Evolutionary conservation across 306 rosid species (phyloP), one percentile per base, ranked within the genome.

Genomic region (Cicer chorassanicum): DNA sequence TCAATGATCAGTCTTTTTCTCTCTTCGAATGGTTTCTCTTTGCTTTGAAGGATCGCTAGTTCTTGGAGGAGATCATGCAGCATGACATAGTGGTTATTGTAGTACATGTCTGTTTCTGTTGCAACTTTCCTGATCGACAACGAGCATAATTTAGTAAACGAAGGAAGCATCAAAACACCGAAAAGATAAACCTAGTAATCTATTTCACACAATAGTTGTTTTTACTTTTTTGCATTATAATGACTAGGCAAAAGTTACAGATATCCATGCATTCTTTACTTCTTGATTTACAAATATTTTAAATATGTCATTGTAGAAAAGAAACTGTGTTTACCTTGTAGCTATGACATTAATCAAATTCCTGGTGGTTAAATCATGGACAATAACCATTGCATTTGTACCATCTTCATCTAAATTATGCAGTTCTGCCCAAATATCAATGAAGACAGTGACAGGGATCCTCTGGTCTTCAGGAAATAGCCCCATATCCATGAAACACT

Each of bases 31-130:
- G 86, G 73, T 4, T 67, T 68, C 68, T 21, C 34, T 46, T 24
- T 65, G 73, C 79, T 65, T 70, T 67, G 78, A 45, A 49, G 78
- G 51, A 85, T 82, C 0, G 95, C 96, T 8, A 90, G 84, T 67
- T 90, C 93, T 72, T 93, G 89, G 18, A 89, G 90, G 49, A 88
- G 77, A 75, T 86, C 91, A 77, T 89, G 90, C 69, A 84, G 86
- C 65, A 75, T 71, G 39, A 84, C 79, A 6, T 82, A 88, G 84
- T 88, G 87, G 76, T 89, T 86, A 46, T 40, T 83, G 78, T 91
- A 88, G 72, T 81, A 89, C 61, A 56, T 84, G 40, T 85, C 91
- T 9, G 56, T 10, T 11, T 85, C 90, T 24, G 42, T 36, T 24
- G 76, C 86, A 59, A 83, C 87, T 56, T 78, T 85, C 81, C 98